Evolutionary conservation across 148 eudicot species (phyloP).

Genomic region (Rhododendron griersonianum): DNA sequence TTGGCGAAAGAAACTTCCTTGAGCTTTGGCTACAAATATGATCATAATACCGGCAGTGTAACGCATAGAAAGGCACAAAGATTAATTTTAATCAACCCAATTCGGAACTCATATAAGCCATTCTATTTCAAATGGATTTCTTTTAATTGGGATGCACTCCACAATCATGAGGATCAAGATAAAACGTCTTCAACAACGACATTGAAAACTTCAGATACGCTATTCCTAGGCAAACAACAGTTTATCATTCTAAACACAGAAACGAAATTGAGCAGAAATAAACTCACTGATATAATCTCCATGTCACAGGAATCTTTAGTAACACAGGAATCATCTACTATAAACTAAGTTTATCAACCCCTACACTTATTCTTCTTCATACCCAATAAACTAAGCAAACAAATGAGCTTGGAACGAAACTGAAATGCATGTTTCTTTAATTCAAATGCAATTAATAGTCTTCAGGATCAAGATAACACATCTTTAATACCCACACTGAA

Average conservation of each 20-base stretch:
- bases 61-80: background rate
- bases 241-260: background rate
- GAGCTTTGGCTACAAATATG: background rate
- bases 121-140: background rate
- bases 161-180: background rate
- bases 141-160: background rate
- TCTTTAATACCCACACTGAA: background rate
- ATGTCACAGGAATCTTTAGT: background rate
- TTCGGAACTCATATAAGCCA: background rate
- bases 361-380: background rate
- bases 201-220: background rate
- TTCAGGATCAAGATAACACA: background rate
- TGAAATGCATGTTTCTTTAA: background rate
- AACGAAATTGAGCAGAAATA: background rate
- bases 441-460: background rate
- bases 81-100: background rate
- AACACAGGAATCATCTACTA: background rate
- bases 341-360: background rate
- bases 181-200: background rate
- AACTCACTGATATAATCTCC: background rate
- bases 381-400: background rate
- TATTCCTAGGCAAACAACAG: background rate
- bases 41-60: background rate
- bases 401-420: background rate
- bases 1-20: background rate